Evolutionary conservation across 192 early-diverging fungal species (phyloP), one percentile per base, ranked within the genome.

Genomic region (Coemansia sp.): DNA sequence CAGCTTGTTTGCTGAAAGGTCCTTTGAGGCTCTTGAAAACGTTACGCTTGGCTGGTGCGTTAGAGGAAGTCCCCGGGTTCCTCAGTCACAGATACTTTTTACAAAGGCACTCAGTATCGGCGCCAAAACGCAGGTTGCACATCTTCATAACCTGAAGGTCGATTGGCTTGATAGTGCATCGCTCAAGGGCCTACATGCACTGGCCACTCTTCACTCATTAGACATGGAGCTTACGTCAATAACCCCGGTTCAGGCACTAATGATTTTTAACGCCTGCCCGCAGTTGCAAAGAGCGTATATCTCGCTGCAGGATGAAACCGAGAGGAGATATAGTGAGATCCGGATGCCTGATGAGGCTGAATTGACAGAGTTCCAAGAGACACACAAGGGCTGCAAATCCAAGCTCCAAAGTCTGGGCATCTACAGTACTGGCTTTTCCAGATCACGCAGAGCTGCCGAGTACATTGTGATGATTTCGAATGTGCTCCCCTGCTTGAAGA

Each of bases 161-260:
- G 57, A 41, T 40, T 59, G 57, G 57, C 39, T 59, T 9, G 57
- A 59, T 19, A 9, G 13, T 22, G 7, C 57, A 8, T 9, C 39
- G 39, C 8, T 59, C 39, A 16, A 38, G 9, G 39, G n/a, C n/a
- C 38, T 59, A 16, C 32, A 38, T 13, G 11, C 39, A 7, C 57
- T 59, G 16, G 8, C 13, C n/a, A 59, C 57, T 2, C 39, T 59
- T 3, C 32, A 16, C 0, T 4, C 39, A n/a, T 40, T 59, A 16
- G 57, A 59, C 16, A 59, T 59, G 57, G 57, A 59, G 57, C 57
- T 59, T 5, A 59, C 57, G 6, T 59, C 38, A n/a, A 38, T 59
- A 1, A 59, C 57, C 1, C 32, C 39, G 1, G 40, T 16, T 32
- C 57, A 59, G 9, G 57, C 57, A 16, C 57, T 59, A 4, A 38